A percentile compares a stretch with the other conserved stretches of the same genome.
phyloP scores from a whole-genome alignment of 2,329 filamentous ascomycete genomes.

The Emergomyces pasteurianus region DNA sequence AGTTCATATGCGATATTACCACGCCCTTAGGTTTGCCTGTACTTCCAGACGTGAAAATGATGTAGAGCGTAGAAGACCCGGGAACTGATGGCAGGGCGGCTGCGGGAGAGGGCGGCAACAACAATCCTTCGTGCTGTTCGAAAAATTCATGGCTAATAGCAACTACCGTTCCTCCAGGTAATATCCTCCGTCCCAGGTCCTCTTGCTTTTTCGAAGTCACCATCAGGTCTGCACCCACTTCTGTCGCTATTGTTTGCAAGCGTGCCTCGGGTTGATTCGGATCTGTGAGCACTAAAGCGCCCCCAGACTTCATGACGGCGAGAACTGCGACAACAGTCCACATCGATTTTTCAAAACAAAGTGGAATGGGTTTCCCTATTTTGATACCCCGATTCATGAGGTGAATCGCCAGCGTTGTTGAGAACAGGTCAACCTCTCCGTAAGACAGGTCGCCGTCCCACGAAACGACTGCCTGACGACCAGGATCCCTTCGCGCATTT shows the following conservation, averaged over 20 bases:
- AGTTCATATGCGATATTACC: slow-evolving; percentile 48
- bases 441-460: slow-evolving; percentile 23
- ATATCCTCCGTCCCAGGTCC: slow-evolving; percentile 4
- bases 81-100: slow-evolving; percentile 4
- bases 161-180: slow-evolving; percentile 4
- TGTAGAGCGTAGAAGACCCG: slow-evolving; percentile 33
- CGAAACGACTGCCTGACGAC: slow-evolving; percentile 14
- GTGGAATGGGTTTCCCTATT: slow-evolving; percentile 14
- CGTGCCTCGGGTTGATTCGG: slow-evolving; percentile 21
- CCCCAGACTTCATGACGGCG: slow-evolving; percentile 20
- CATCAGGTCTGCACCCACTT: slow-evolving; percentile 9
- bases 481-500: slow-evolving; percentile 5
- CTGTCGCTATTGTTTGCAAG: slow-evolving; percentile 17
- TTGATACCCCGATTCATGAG: slow-evolving; percentile 21
- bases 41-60: slow-evolving; percentile 49
- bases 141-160: slow-evolving; percentile 3
- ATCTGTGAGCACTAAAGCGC: slow-evolving; percentile 19
- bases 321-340: slow-evolving; percentile 21
- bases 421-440: slow-evolving; percentile 21
- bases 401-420: slow-evolving; percentile 17
- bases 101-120: neutral
- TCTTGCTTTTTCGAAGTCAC: slow-evolving; percentile 10
- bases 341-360: slow-evolving; percentile 22
- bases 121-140: neutral
- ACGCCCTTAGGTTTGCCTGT: slow-evolving; percentile 47